Conservation (phyloP, 2,329 filamentous ascomycete genomes). For the Dendryphion nanum region DNA sequence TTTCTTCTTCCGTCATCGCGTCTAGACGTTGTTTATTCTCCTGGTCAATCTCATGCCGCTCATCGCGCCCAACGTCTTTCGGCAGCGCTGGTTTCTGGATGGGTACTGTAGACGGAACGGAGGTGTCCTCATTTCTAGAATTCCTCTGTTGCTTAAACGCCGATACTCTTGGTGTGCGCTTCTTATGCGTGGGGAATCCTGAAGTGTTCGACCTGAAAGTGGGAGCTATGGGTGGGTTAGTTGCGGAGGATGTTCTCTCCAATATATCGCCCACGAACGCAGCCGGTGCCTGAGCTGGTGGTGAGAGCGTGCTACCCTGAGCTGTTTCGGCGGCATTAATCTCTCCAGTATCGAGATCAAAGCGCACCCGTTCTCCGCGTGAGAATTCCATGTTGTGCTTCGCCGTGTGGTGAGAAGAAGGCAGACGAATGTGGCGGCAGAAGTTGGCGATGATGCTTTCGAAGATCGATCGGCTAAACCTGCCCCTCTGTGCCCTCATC, state of each 20-base stretch:
- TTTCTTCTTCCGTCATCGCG: conserved; percentile 78
- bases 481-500: too few relatives aligned
- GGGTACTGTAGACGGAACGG: background rate
- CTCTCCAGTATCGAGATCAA: conserved; percentile 58
- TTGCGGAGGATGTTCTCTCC: conserved; percentile 64
- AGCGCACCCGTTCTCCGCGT: conserved; percentile 60
- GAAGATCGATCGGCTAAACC: too few relatives aligned
- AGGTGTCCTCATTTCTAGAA: conserved; percentile 21
- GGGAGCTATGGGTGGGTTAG: conserved; percentile 64
- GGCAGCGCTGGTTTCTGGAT: background rate
- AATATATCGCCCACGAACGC: conserved; percentile 71
- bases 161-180: conserved; percentile 64
- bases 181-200: conserved; percentile 92
- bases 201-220: conserved; percentile 54
- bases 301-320: too few relatives aligned
- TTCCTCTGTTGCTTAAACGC: conserved; percentile 73
- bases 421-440: too few relatives aligned
- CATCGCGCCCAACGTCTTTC: too few relatives aligned
- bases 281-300: conserved; percentile 16
- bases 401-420: background rate
- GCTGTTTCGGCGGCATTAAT: conserved; percentile 30
- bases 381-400: conserved; percentile 43
- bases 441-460: too few relatives aligned
- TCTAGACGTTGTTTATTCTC: conserved; percentile 76
- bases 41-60: conserved; percentile 72